Evolutionary conservation across 352 stramenopile species (phyloP).

Genomic region (Pythium biforme): DNA sequence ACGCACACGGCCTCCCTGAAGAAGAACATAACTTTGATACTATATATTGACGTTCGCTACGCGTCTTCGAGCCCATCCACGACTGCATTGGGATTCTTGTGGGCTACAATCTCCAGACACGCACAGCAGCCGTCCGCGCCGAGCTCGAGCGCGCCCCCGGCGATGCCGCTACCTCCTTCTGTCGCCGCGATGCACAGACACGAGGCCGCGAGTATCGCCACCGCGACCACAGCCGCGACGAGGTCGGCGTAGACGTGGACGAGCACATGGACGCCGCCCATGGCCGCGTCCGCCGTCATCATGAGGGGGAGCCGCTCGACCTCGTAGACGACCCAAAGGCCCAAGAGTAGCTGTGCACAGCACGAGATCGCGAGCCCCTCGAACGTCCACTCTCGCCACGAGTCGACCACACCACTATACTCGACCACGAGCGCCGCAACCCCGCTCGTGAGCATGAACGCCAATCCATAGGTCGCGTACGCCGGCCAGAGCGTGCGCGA

Average conservation of each 20-base stretch:
- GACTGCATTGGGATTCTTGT: too few relatives aligned
- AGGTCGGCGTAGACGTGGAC: conserved; percentile 5
- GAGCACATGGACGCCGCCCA: not conserved
- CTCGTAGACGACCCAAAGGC: conserved; percentile 1
- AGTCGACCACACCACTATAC: not conserved
- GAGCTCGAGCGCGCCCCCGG: not conserved
- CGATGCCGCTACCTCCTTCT: not conserved
- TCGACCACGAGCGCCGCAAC: conserved; percentile 10
- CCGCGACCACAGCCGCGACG: not conserved
- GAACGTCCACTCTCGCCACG: not conserved
- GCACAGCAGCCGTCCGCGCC: not conserved
- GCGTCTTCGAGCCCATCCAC: too few relatives aligned
- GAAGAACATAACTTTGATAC: too few relatives aligned
- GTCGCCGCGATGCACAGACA: not conserved
- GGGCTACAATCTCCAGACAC: not conserved
- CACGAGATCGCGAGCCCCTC: not conserved
- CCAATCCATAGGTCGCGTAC: conserved; percentile 1
- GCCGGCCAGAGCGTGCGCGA: not conserved
- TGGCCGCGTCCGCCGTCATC: not conserved
- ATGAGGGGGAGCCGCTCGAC: not conserved
- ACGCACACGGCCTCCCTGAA: too few relatives aligned
- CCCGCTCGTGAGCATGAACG: conserved; percentile 14
- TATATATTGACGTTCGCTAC: too few relatives aligned
- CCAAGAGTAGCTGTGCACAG: not conserved
- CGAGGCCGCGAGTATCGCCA: not conserved